These are phyloP conservation scores for Orbilia ellipsospora DNA, from an alignment of 2,329 filamentous ascomycete species.

Conservation along the genomic window DNA sequence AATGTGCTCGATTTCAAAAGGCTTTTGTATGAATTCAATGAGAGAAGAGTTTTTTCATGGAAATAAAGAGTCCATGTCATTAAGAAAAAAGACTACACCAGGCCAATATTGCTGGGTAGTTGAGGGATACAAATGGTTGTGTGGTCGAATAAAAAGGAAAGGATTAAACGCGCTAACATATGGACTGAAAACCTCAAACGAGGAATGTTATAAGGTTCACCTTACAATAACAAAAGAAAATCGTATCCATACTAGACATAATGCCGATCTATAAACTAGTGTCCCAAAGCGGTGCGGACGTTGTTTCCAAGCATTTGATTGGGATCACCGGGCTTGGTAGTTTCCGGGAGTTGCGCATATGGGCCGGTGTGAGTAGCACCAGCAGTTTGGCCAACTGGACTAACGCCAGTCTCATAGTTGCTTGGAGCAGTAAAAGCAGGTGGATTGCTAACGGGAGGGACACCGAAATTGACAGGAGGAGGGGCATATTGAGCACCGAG, in stretches of 20 bases:
- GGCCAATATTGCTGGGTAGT: conserved; percentile 2
- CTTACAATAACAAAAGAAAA: conserved; percentile 27
- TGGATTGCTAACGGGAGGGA: neutral
- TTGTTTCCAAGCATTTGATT: conserved; percentile 19
- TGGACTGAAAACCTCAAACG: neutral
- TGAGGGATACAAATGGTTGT: neutral
- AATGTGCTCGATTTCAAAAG: neutral
- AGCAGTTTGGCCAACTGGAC: neutral
- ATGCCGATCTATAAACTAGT: conserved; percentile 8
- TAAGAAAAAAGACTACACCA: neutral
- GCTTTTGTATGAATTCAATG: too few relatives aligned
- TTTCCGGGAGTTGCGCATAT: conserved; percentile 34
- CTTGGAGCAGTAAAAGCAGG: neutral
- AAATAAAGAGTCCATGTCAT: too few relatives aligned
- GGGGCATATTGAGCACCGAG: neutral
- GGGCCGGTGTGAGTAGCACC: conserved; percentile 34
- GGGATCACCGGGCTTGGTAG: conserved; percentile 22
- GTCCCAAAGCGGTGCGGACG: conserved; percentile 34
- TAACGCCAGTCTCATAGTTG: too few relatives aligned
- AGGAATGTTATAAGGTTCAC: conserved; percentile 6
- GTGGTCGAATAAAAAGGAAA: neutral
- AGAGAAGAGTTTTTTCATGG: too few relatives aligned
- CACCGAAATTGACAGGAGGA: neutral
- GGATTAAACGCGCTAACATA: conserved; percentile 1
- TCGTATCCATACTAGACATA: neutral